These are phyloP conservation scores for Trapa incisa DNA, from an alignment of 345 rosid genomes.

Conservation along the genomic window DNA sequence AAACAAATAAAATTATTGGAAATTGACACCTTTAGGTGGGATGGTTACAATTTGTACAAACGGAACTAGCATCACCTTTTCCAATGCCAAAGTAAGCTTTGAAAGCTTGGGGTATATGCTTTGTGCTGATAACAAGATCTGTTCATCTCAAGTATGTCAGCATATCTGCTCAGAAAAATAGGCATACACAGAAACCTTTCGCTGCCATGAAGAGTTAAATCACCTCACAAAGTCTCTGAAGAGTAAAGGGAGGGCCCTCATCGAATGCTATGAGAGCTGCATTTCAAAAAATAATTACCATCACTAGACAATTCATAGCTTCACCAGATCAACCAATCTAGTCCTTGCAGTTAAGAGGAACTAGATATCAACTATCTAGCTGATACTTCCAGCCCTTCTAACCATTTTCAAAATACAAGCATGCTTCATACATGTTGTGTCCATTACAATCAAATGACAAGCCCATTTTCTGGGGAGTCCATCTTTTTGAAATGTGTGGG, in stretches of 20 bases:
- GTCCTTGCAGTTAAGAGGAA: neutral
- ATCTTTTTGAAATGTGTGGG: no score
- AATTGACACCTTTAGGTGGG: neutral
- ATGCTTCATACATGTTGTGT: no score
- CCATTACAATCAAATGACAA: no score
- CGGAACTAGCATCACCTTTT: constrained; percentile 37
- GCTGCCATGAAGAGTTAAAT: neutral
- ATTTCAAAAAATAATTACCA: neutral
- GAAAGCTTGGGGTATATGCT: constrained; percentile 75
- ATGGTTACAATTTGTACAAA: neutral
- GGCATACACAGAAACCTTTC: neutral
- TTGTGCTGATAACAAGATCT: constrained; percentile 71
- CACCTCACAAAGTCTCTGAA: constrained; percentile 93
- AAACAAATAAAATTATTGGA: neutral
- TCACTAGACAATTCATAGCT: neutral
- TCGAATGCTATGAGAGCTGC: constrained; percentile 59
- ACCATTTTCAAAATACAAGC: neutral
- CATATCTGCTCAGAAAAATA: neutral
- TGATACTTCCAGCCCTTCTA: neutral
- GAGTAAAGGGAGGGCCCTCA: constrained; percentile 93
- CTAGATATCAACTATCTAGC: neutral
- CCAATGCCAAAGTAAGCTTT: constrained; percentile 89
- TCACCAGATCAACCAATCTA: neutral
- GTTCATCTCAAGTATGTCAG: constrained; percentile 4
- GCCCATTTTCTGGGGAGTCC: no score